A percentile compares a stretch with the other conserved stretches of the same genome.
Conservation (phyloP, 768 basidiomycete genomes). For the Austroboletus festivus region DNA sequence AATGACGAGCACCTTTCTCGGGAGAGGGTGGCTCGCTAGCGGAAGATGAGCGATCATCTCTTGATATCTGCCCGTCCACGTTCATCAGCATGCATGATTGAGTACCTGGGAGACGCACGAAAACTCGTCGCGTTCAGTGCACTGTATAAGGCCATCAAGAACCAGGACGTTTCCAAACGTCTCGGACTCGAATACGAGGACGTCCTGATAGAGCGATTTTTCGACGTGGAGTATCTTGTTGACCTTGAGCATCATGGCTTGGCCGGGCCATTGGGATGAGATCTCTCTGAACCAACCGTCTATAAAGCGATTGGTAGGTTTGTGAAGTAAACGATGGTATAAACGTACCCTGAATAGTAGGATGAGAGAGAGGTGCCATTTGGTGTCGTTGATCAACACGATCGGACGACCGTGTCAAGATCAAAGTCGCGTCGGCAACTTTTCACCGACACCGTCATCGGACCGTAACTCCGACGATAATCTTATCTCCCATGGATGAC, state of each 20-base stretch:
- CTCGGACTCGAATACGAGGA: conserved; percentile 94
- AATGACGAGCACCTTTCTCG: conserved; percentile 93
- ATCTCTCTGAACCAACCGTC: conserved; percentile 98
- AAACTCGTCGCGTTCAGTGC: conserved; percentile 98
- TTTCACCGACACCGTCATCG: too few species aligned
- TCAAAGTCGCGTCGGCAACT: too few species aligned
- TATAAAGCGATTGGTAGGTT: conserved; percentile 19
- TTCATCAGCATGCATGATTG: background rate
- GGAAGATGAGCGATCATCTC: conserved; percentile 99
- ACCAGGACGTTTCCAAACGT: conserved; percentile 97
- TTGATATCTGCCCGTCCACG: conserved; percentile 66
- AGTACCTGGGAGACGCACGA: conserved; percentile 59
- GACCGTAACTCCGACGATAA: too few species aligned
- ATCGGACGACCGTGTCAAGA: background rate
- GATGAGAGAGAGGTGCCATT: conserved; percentile 58
- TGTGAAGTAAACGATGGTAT: background rate
- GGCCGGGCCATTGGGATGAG: conserved; percentile 94
- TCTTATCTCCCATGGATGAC: too few species aligned
- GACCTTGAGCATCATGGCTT: conserved; percentile 96
- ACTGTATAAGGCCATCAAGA: conserved; percentile 93
- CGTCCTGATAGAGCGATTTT: conserved; percentile 92
- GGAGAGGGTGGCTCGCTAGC: conserved; percentile 94
- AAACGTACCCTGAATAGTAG: conserved; percentile 49
- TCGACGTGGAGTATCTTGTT: conserved; percentile 93
- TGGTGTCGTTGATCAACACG: background rate